Percentiles rank a stretch among this genome's conserved stretches.
phyloP scores from a whole-genome alignment of 495 filamentous ascomycete species.

The Talaromyces proteolyticus region DNA sequence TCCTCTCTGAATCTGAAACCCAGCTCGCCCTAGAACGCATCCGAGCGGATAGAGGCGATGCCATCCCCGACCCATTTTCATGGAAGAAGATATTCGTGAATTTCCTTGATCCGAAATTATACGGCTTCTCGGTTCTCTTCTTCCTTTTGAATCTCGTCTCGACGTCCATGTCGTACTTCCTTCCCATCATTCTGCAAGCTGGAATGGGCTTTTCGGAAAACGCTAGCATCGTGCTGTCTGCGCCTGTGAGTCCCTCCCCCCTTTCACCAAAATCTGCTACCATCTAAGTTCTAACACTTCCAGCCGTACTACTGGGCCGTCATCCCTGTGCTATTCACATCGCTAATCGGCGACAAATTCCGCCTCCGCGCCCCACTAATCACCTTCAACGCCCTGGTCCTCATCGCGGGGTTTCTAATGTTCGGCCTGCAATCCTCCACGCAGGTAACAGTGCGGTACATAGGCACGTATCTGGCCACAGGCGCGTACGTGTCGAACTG shows the following conservation, averaged over 20 bases:
- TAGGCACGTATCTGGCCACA: conserved; percentile 69
- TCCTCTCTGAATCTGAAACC: conserved; percentile 55
- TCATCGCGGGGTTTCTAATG: conserved; percentile 70
- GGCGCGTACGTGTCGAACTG: conserved; percentile 77
- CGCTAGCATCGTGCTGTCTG: conserved; percentile 63
- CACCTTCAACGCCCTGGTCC: conserved; percentile 63
- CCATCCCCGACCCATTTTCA: conserved; percentile 53
- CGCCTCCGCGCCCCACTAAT: conserved; percentile 63
- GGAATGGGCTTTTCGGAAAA: conserved; percentile 68
- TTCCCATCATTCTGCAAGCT: conserved; percentile 65
- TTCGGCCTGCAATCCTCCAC: conserved; percentile 55
- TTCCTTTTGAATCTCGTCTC: conserved; percentile 71
- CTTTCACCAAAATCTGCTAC: too few species aligned
- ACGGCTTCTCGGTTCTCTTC: conserved; percentile 66
- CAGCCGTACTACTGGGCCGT: conserved; percentile 70
- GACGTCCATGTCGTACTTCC: conserved; percentile 61
- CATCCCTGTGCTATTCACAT: conserved; percentile 65
- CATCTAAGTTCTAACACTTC: background rate
- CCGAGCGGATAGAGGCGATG: conserved; percentile 59
- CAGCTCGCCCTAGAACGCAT: conserved; percentile 52
- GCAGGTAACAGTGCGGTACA: conserved; percentile 64
- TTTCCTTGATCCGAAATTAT: conserved; percentile 64
- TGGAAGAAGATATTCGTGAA: conserved; percentile 52
- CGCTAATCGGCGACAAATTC: conserved; percentile 60
- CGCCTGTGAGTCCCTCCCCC: conserved; percentile 38